Base-by-base conservation (phyloP, 805 yeast species). In the Lachancea sp. region DNA sequence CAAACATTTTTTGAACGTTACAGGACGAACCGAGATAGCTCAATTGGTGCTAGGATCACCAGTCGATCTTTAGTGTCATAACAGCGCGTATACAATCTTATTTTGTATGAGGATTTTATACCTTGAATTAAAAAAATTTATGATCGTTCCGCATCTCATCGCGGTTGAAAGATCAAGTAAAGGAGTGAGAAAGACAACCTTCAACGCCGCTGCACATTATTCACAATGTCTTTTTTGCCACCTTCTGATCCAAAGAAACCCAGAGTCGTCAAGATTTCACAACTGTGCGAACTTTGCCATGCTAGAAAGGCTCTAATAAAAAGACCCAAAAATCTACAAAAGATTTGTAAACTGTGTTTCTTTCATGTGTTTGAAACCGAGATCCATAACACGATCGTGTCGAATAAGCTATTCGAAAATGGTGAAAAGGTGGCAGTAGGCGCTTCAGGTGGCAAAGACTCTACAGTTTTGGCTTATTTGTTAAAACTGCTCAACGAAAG, bases 361-460 rank as follows among this genome's bases (percentile, higher is more conserved):
- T 90, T 72, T 58, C 72, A 76, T 45, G 94, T 88, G 2, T 92
- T 92, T 63, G 99, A 92, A 64, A 84, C 94, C 0, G 99, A 92
- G 59, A 84, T 92, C 47, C 98, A 92, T 67, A 75, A 87, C 52
- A 90, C 98, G 2, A 90, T 92, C 34, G 67, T 71, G 11, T 68
- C 74, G 25, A 80, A 82, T 40, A 68, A 76, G 1, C 71, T 92
- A 35, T 92, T 92, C 54, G 60, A 76, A 18, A 70, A 66, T 0
- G 97, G 97, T 12, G 98, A 92, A 56, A 73, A 67, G 20, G 89
- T 92, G 2, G 98, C 97, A 13, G 89, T 92, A 18, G 99, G 99
- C 13, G 99, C 99, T 0, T 86, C 96, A 1, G 99, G 99, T 19
- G 99, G 99, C 39, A 92, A 92, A 55, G 99, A 92, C 60, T 86